Base-by-base conservation (phyloP, 169 alveolate genomes). In the Plasmodium berghei region DNA sequence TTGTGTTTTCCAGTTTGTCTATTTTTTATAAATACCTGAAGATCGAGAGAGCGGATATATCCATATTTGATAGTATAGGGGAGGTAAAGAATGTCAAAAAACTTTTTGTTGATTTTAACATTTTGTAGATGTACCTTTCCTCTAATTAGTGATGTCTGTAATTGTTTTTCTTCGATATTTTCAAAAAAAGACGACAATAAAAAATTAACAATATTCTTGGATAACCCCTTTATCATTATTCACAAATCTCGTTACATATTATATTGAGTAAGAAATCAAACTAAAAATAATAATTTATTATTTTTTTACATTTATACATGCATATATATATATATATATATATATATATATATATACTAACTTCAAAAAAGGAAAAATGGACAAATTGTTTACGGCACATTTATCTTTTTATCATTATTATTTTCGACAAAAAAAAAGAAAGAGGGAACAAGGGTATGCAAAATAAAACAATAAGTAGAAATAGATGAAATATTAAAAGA, bases 11-110 rank as follows among this genome's bases (percentile, higher is more conserved):
- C 2, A 5, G 20, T 18, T 52, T 4, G 9, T 3, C 56, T 22
- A 5, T 55, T 55, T 55, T 70, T 10, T 1, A 10, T 0, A 18
- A 1, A 8, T 40, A 73, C 88, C 64, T 75, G 88, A n/a, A 75
- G 34, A 26, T 75, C 88, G n/a, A 75, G 16, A 9, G 88, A 75
- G 18, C 88, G 69, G 71, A 75, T 75, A 45, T 75, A 75, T n/a
- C 88, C 88, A 75, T 75, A 75, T 14, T 75, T 62, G 40, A 75
- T 75, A 16, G 88, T 75, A 18, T 75, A 75, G 8, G 88, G 88
- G 9, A 75, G 52, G 42, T 75, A 75, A 8, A 75, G 24, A 26
- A 61, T 24, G 54, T 75, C 75, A n/a, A 42, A 75, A 18, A 75
- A 75, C 34, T 61, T 61, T 20, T 61, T 62, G 16, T 75, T 75